Evolutionary conservation across 129 eudicot genomes (phyloP).

Genomic region (Glebionis coronaria): DNA sequence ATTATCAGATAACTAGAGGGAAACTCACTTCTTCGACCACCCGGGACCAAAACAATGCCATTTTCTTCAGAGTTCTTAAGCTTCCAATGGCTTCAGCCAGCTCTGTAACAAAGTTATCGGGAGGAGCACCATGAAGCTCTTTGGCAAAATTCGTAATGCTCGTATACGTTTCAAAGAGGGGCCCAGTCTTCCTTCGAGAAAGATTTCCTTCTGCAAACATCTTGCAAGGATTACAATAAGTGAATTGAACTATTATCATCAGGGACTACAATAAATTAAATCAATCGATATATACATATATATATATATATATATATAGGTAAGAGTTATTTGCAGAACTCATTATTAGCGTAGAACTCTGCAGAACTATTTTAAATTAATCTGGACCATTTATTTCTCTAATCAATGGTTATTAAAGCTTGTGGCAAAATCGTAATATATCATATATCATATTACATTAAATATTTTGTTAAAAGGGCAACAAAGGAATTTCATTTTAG

Average conservation of each 20-base stretch:
- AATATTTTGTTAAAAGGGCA: too few relatives aligned
- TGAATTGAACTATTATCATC: slow-evolving; percentile 61
- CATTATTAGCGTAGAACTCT: not conserved
- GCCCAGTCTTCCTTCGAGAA: slow-evolving; percentile 38
- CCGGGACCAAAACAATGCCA: slow-evolving; percentile 75
- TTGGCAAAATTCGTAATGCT: slow-evolving; percentile 52
- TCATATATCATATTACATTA: too few relatives aligned
- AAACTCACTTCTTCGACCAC: slow-evolving; percentile 74
- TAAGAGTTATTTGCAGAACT: too few relatives aligned
- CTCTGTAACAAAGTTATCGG: slow-evolving; percentile 68
- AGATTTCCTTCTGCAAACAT: slow-evolving; percentile 86
- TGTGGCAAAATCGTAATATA: too few relatives aligned
- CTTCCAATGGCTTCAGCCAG: slow-evolving; percentile 91
- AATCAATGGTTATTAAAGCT: too few relatives aligned
- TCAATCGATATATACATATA: not conserved
- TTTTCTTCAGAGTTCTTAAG: slow-evolving; percentile 70
- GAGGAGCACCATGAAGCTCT: slow-evolving; percentile 90
- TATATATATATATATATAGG: too few relatives aligned
- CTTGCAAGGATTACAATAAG: slow-evolving; percentile 61
- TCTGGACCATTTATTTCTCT: too few relatives aligned
- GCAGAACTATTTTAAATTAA: too few relatives aligned
- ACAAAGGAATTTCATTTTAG: too few relatives aligned
- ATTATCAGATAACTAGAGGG: not conserved
- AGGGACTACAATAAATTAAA: slow-evolving; percentile 25
- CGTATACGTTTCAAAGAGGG: slow-evolving; percentile 32